Evolutionary conservation across 2,329 filamentous ascomycete genomes (phyloP), one percentile per base, ranked within the genome.

Genomic region (Akanthomyces lecanii): DNA sequence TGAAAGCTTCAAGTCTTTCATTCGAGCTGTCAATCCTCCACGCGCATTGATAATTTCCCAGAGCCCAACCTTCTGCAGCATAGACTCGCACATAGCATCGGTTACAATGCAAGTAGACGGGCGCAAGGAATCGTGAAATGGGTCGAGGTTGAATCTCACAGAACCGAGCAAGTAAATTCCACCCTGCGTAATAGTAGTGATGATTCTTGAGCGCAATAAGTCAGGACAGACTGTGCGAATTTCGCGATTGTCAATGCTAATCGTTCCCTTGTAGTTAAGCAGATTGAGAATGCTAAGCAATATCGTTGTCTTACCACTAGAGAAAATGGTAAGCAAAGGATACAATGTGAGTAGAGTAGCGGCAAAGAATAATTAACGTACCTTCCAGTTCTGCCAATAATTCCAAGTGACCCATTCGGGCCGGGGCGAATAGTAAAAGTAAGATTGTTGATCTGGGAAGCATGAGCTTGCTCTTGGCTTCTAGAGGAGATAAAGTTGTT

Each of bases 201-300:
- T 45, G 1, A 21, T 1, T 6, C 51, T 51, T 2, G 51, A 28
- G n/a, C 60, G 51, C 4, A 62, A 14, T 1, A 50, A n/a, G n/a
- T 55, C 60, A 14, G 42, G 60, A 5, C 21, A 30, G 4, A 62
- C 5, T 6, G 51, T 50, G 12, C 44, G 42, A 18, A 62, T 48
- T 10, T 62, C 60, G 5, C 52, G 42, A 23, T 51, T 8, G 16
- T 62, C 60, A 16, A 62, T 48, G 30, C 33, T 62, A 51, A 62
- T 62, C 3, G 42, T 62, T 14, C 60, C 60, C 14, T 23, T 38
- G 16, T 55, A 55, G 5, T 54, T 11, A 2, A 62, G 6, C 3
- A 62, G 23, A n/a, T 55, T 62, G 7, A 62, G 51, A 11, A 62
- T 54, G n/a, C 50, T 54, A n/a, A 62, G 59, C 4, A 62, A 3